Conservation (phyloP, 352 stramenopile species). For the Pythium aquatile region DNA sequence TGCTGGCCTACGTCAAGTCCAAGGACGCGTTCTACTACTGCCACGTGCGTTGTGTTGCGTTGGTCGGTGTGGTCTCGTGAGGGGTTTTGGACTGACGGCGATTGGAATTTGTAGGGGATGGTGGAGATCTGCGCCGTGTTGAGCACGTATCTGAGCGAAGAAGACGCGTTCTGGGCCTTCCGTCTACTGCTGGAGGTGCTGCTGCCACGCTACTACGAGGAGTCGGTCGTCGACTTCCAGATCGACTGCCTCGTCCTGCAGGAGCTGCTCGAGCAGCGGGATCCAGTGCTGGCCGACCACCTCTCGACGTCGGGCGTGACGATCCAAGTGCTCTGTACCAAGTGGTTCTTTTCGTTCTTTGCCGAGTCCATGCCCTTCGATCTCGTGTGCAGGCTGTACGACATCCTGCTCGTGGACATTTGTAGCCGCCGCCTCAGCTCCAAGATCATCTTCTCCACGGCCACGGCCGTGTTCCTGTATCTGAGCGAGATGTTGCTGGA, state of each 20-base stretch:
- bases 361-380: conserved; percentile 82
- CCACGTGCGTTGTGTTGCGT: conserved; percentile 37
- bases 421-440: conserved; percentile 47
- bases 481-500: conserved; percentile 67
- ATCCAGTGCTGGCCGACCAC: conserved; percentile 55
- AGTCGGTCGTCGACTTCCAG: conserved; percentile 79
- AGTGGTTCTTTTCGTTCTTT: conserved; percentile 87
- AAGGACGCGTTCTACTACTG: conserved; percentile 70
- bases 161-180: conserved; percentile 81
- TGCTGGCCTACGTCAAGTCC: conserved; percentile 75
- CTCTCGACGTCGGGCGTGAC: conserved; percentile 58
- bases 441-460: conserved; percentile 78
- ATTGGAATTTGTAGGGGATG: conserved; percentile 47
- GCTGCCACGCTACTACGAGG: conserved; percentile 79
- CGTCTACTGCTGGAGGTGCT: conserved; percentile 67
- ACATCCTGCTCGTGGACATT: conserved; percentile 75
- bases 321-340: conserved; percentile 76
- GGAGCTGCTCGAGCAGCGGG: conserved; percentile 56
- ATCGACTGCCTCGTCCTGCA: conserved; percentile 80
- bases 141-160: conserved; percentile 72
- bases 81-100: not conserved
- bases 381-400: conserved; percentile 72
- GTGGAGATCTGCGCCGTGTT: conserved; percentile 77
- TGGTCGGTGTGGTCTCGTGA: no score
- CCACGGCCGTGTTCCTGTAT: conserved; percentile 71